Evolutionary conservation across 768 basidiomycete species (phyloP).

Genomic region (Termitomyces sp.): DNA sequence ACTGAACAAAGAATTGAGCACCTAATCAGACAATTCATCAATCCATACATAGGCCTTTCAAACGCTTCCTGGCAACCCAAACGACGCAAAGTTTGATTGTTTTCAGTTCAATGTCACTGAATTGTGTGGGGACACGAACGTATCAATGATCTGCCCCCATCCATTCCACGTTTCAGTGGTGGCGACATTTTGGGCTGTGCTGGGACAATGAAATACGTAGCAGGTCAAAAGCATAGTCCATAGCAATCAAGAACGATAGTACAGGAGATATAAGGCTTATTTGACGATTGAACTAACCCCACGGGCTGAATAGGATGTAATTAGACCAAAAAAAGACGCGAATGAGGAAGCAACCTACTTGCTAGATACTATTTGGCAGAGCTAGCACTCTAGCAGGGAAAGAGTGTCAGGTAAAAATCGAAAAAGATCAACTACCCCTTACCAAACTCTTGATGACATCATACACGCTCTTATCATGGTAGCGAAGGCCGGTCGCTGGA

Average conservation of each 20-base stretch:
- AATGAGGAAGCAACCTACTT: conserved; percentile 29
- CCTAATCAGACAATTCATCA: no score
- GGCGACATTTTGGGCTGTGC: not conserved
- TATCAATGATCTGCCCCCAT: no score
- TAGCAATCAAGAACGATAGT: not conserved
- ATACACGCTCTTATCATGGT: conserved; percentile 85
- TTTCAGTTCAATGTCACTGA: no score
- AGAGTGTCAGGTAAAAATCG: not conserved
- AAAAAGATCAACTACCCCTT: conserved; percentile 10
- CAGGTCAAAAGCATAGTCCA: not conserved
- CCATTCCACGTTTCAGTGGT: no score
- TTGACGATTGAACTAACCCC: conserved; percentile 46
- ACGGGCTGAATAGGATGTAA: conserved; percentile 17
- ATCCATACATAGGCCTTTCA: no score
- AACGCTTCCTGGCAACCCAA: no score
- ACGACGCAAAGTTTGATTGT: no score
- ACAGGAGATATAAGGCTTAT: conserved; percentile 14
- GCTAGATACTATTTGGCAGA: conserved; percentile 74
- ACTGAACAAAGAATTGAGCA: no score
- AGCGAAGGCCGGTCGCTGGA: conserved; percentile 72
- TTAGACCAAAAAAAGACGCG: not conserved
- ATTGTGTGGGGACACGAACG: no score
- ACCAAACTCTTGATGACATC: conserved; percentile 75
- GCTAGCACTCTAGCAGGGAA: conserved; percentile 47
- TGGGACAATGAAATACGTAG: not conserved